Conservation (phyloP, 768 basidiomycete genomes). For the Russula dissimulans region DNA sequence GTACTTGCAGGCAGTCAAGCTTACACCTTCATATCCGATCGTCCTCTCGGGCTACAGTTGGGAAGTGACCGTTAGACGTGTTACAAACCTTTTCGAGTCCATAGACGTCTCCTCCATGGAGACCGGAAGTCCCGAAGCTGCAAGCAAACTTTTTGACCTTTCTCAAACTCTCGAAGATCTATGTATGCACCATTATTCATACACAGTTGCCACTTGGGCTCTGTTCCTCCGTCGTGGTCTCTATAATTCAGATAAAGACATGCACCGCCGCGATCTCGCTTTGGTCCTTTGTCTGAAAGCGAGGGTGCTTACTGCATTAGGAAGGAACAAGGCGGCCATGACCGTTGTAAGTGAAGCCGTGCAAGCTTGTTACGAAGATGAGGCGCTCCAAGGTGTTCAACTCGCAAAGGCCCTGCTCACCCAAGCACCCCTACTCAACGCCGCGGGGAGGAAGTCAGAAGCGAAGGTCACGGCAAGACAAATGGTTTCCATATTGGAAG, state of each 20-base stretch:
- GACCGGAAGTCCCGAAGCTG: conserved; percentile 1
- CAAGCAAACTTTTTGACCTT: conserved; percentile 7
- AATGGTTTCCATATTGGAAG: background rate
- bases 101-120: background rate
- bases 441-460: conserved; percentile 1
- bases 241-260: conserved; percentile 7
- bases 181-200: conserved; percentile 9
- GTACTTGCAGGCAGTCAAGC: conserved; percentile 1
- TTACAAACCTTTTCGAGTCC: conserved; percentile 6
- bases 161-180: conserved; percentile 10
- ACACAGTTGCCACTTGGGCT: conserved; percentile 7
- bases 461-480: conserved; percentile 8
- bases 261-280: conserved; percentile 11
- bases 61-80: conserved; percentile 2
- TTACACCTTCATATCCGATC: conserved; percentile 8
- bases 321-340: background rate
- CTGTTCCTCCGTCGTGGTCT: conserved; percentile 3
- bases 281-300: conserved; percentile 3
- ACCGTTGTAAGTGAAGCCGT: conserved; percentile 3
- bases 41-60: conserved; percentile 6
- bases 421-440: background rate
- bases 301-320: conserved; percentile 2
- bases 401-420: conserved; percentile 8
- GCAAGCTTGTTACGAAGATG: conserved; percentile 6
- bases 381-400: conserved; percentile 8